Evolutionary conservation across 306 rosid genomes (phyloP).

Genomic region (Pterocarpus santalinus): DNA sequence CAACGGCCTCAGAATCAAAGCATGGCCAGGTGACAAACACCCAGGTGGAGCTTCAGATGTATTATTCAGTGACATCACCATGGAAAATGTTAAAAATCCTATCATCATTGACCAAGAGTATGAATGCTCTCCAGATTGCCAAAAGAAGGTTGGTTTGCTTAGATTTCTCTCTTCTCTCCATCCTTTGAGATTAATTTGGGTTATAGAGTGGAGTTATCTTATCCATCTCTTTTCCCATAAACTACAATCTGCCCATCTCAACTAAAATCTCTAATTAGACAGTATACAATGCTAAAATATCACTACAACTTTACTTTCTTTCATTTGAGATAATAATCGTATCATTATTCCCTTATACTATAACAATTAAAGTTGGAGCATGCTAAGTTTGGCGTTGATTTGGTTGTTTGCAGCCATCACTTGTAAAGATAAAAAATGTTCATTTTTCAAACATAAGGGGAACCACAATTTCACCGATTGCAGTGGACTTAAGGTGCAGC

Average conservation of each 20-base stretch:
- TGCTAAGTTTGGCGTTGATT: not conserved
- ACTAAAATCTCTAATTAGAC: too few relatives aligned
- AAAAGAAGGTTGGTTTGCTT: constrained; percentile 44
- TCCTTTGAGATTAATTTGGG: too few relatives aligned
- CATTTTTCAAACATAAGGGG: constrained; percentile 62
- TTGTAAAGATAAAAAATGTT: constrained; percentile 56
- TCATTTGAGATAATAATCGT: not conserved
- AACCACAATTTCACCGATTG: constrained; percentile 56
- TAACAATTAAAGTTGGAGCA: not conserved
- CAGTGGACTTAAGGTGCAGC: constrained; percentile 72
- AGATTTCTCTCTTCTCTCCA: too few relatives aligned
- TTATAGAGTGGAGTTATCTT: too few relatives aligned
- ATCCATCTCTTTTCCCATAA: too few relatives aligned
- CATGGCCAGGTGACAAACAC: constrained; percentile 47
- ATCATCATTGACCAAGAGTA: constrained; percentile 61
- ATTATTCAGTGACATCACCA: constrained; percentile 43
- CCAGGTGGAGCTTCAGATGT: constrained; percentile 40
- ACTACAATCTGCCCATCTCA: too few relatives aligned
- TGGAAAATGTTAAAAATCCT: constrained; percentile 51
- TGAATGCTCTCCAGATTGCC: constrained; percentile 39
- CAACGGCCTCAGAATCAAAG: constrained; percentile 55
- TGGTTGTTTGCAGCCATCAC: constrained; percentile 57
- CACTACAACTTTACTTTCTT: not conserved
- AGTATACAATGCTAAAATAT: too few relatives aligned
- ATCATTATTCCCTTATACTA: not conserved